Base-by-base conservation (phyloP, 371 early-diverging fungal genomes). In the Rhizopus stolonifer region DNA sequence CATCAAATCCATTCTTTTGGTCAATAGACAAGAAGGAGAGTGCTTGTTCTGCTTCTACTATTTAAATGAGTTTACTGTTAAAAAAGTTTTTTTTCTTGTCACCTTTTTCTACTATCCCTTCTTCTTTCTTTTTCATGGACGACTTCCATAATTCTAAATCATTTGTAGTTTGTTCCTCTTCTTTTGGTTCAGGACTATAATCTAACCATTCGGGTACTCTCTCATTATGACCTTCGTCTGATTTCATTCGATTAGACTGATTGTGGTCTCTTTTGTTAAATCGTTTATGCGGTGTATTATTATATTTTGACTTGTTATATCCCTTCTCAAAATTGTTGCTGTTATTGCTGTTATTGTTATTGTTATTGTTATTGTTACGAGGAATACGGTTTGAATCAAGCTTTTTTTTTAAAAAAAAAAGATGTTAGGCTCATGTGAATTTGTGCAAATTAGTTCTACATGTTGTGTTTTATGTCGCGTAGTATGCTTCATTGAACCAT, bases 181-280 rank as follows among this genome's bases (percentile, higher is more conserved):
- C 46, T 46, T 78, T 72, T 13, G 58, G 46, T 33, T 79, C 79
- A 10, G 85, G 83, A 23, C 69, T 79, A 55, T 85, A 83, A 64
- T 80, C 82, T 82, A 85, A 77, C 85, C 85, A 85, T 58, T 85
- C 83, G 18, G 85, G 85, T 3, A 81, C 56, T 59, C 74, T 64
- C 49, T 77, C 78, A 49, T 38, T 48, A 18, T 52, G 42, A 14
- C 15, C n/a, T 18, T 38, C 36, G 14, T 29, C 31, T 13, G 47
- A 40, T 11, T 25, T 46, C 25, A 24, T 40, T 21, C 31, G 23
- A 40, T 42, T 42, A 15, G 51, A 25, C n/a, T 33, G 36, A 13
- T 25, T 19, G 18, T 40, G 10, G 21, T 21, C 15, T 14, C 25
- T 47, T 25, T 51, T 50, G n/a, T 39, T 49, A 24, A 43, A 52